Conservation (phyloP, 176 grass and related monocot genomes). For the Aegilops speltoides region DNA sequence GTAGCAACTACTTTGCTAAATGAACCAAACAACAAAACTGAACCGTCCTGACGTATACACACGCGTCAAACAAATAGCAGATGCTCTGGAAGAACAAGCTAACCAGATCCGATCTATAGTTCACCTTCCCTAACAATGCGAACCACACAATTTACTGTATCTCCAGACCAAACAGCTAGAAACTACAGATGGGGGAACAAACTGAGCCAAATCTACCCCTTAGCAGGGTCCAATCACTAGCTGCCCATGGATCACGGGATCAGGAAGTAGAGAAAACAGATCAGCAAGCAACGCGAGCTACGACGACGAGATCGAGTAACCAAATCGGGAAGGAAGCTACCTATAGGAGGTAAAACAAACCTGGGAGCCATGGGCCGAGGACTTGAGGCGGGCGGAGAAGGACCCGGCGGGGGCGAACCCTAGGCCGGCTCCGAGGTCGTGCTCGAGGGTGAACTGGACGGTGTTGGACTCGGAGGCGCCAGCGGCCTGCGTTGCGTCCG, state of each 20-base stretch:
- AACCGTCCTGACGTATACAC: not conserved
- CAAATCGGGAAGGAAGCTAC: not conserved
- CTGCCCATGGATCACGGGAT: not conserved
- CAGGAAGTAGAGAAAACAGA: not conserved
- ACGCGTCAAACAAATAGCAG: not conserved
- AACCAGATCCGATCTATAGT: slow-evolving; percentile 28
- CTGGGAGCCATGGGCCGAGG: slow-evolving; percentile 76
- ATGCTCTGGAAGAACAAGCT: not conserved
- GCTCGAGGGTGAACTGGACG: slow-evolving; percentile 82
- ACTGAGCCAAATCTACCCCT: not conserved
- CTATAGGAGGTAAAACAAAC: not conserved
- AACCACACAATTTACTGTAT: not conserved
- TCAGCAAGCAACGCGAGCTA: not conserved
- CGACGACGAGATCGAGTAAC: not conserved
- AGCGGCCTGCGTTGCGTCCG: slow-evolving; percentile 27
- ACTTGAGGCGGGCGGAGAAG: slow-evolving; percentile 94
- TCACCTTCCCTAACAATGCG: not conserved
- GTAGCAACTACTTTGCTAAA: not conserved
- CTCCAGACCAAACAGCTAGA: not conserved
- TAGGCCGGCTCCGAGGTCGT: slow-evolving; percentile 51
- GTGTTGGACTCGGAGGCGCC: slow-evolving; percentile 59
- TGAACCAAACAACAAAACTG: not conserved
- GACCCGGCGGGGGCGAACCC: slow-evolving; percentile 66
- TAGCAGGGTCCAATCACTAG: not conserved
- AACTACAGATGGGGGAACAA: not conserved